These are phyloP conservation scores for Cajanus cajan DNA, from an alignment of 306 rosid genomes.

Conservation along the genomic window DNA sequence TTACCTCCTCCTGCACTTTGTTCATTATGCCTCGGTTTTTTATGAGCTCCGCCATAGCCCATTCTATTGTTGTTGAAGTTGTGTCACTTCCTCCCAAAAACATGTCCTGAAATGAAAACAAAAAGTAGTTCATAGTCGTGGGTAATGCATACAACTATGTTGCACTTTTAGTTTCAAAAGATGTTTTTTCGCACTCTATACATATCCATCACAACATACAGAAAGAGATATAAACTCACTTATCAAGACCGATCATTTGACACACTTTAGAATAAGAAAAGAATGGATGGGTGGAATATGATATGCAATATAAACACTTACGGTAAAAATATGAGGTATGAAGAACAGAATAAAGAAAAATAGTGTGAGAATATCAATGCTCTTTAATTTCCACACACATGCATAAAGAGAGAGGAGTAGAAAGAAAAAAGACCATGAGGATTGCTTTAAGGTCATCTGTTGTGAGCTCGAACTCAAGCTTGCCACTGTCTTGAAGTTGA, in stretches of 20 bases:
- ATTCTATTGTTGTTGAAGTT: constrained; percentile 37
- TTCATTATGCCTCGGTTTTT: constrained; percentile 14
- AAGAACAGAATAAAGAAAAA: not conserved
- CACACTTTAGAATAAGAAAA: no score
- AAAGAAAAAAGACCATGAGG: constrained; percentile 24
- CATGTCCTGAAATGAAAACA: constrained; percentile 42
- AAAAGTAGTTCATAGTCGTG: constrained; percentile 18
- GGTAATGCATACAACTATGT: not conserved
- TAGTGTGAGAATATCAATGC: not conserved
- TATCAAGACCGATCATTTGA: no score
- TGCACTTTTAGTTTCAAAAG: not conserved
- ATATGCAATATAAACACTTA: no score
- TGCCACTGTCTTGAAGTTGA: constrained; percentile 20
- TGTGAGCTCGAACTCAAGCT: constrained; percentile 24
- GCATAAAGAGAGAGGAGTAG: not conserved
- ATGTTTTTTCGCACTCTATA: no score
- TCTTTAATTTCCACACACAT: not conserved
- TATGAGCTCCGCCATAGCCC: constrained; percentile 43
- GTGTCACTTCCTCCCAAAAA: constrained; percentile 45
- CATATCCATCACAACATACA: no score
- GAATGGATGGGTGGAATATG: no score
- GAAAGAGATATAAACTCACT: no score
- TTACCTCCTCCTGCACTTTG: constrained; percentile 56
- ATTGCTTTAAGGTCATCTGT: constrained; percentile 39
- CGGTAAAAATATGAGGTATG: not conserved